These are phyloP conservation scores for Candida awuae DNA, from an alignment of 805 yeast species.

Conservation along the genomic window DNA sequence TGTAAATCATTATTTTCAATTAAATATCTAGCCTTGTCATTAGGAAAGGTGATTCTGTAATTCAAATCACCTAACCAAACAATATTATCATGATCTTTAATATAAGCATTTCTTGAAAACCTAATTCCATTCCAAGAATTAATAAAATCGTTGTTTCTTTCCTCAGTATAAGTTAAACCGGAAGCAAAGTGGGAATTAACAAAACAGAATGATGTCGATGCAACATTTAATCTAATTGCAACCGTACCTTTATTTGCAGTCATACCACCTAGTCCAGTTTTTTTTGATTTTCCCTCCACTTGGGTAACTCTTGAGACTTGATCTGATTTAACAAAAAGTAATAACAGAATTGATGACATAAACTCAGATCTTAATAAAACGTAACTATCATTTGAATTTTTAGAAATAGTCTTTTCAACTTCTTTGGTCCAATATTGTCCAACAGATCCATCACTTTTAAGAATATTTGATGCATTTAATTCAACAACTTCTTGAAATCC, in stretches of 20 bases:
- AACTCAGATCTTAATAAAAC: conserved; percentile 67
- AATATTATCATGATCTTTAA: conserved; percentile 76
- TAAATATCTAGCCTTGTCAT: conserved; percentile 62
- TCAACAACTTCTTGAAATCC: conserved; percentile 95
- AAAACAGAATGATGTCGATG: conserved; percentile 72
- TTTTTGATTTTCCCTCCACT: conserved; percentile 91
- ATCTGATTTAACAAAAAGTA: conserved; percentile 52
- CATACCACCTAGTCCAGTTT: conserved; percentile 95
- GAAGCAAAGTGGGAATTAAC: conserved; percentile 93
- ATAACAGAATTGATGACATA: conserved; percentile 58
- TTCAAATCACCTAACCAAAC: conserved; percentile 96
- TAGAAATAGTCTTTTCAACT: conserved; percentile 55
- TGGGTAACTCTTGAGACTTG: conserved; percentile 50
- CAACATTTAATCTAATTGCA: conserved; percentile 80
- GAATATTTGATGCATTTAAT: conserved; percentile 81
- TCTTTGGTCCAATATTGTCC: conserved; percentile 72
- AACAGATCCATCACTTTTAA: conserved; percentile 75
- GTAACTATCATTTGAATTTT: conserved; percentile 33
- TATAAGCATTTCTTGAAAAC: conserved; percentile 68
- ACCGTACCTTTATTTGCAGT: conserved; percentile 97
- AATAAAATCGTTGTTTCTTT: conserved; percentile 77
- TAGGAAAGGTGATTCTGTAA: conserved; percentile 64
- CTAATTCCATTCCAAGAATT: conserved; percentile 68
- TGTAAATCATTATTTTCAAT: conserved; percentile 39
- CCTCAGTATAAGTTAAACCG: conserved; percentile 72